Conservation (phyloP, 345 rosid genomes). For the Citrus mangshanensis region DNA sequence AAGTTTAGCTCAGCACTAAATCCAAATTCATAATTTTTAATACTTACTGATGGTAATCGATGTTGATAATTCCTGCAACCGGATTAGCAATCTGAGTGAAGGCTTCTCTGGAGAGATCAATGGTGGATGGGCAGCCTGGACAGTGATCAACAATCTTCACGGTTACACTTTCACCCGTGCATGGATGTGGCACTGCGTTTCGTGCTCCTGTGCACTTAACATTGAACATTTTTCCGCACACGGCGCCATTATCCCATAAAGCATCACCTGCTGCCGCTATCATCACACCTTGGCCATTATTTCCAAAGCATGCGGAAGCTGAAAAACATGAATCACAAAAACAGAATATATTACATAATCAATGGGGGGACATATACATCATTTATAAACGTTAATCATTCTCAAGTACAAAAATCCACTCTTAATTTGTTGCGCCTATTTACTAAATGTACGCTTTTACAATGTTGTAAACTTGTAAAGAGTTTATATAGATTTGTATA, state of each 20-base stretch:
- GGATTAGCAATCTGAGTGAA: constrained; percentile 25
- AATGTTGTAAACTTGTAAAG: neutral
- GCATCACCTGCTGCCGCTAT: constrained; percentile 25
- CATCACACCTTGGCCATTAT: constrained; percentile 2
- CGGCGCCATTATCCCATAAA: constrained; percentile 20
- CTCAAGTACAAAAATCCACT: too few relatives aligned
- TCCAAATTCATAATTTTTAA: too few relatives aligned
- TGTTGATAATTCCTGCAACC: constrained; percentile 20
- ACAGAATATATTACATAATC: too few relatives aligned
- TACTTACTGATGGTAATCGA: constrained; percentile 28
- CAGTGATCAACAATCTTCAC: neutral
- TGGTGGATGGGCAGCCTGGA: constrained; percentile 15
- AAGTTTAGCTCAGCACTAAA: too few relatives aligned
- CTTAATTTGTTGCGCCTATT: neutral
- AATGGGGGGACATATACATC: too few relatives aligned
- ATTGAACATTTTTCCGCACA: constrained; percentile 9
- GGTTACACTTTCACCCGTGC: neutral
- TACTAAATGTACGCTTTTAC: neutral
- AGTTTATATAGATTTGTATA: neutral
- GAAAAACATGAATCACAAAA: neutral
- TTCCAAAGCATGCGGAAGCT: constrained; percentile 26
- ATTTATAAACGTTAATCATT: too few relatives aligned
- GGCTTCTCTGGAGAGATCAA: constrained; percentile 32
- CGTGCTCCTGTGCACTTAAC: neutral
- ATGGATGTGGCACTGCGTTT: neutral